Evolutionary conservation across 306 rosid genomes (phyloP).

Genomic region (Potentilla sterilis): DNA sequence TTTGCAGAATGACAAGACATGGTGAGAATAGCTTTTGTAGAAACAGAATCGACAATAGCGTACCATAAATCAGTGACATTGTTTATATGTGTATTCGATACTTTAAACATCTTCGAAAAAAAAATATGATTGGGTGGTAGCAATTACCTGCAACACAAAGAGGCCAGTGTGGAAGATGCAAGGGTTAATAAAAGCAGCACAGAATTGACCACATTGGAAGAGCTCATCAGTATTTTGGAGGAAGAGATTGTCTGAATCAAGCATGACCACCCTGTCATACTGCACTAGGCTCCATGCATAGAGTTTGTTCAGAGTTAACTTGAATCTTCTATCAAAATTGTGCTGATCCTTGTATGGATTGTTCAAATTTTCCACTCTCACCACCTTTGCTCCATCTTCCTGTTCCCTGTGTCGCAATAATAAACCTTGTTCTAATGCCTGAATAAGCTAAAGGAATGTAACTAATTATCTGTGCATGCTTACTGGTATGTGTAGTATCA

Average conservation of each 20-base stretch:
- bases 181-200: constrained; percentile 89
- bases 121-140: not conserved
- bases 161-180: constrained; percentile 90
- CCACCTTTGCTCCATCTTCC: constrained; percentile 89
- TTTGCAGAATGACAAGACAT: not conserved
- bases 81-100: not conserved
- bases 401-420: constrained; percentile 45
- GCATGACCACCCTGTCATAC: constrained; percentile 84
- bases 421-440: not conserved
- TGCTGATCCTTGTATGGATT: constrained; percentile 69
- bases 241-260: constrained; percentile 89
- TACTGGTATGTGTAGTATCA: not conserved
- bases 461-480: not conserved
- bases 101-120: not conserved
- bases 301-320: constrained; percentile 71
- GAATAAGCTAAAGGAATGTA: not conserved
- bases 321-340: constrained; percentile 69
- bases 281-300: constrained; percentile 86
- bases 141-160: constrained; percentile 70
- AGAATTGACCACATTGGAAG: constrained; percentile 84
- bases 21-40: not conserved
- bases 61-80: not conserved
- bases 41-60: not conserved
- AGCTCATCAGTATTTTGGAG: constrained; percentile 71
- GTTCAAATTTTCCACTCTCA: constrained; percentile 71